Evolutionary conservation across 2,329 filamentous ascomycete genomes (phyloP).

Genomic region (Trichophyton equinum): DNA sequence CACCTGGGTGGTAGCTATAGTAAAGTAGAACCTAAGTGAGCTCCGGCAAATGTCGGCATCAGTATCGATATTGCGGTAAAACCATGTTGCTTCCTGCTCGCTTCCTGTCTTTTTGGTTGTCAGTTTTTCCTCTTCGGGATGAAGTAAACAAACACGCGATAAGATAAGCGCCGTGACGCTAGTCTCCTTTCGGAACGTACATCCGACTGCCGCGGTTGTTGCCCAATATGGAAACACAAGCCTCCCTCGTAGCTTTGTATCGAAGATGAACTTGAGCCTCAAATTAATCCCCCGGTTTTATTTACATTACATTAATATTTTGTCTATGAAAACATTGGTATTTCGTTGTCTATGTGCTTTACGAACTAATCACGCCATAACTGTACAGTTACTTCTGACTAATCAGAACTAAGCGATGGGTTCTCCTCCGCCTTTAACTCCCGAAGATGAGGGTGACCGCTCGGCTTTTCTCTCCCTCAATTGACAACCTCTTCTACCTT

Average conservation of each 20-base stretch:
- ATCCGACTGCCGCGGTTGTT: neutral
- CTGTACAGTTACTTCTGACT: neutral
- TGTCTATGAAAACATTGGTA: neutral
- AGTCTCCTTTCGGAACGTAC: neutral
- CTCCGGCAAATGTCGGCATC: neutral
- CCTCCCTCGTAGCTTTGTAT: neutral
- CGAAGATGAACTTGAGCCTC: neutral
- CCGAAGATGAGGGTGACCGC: neutral
- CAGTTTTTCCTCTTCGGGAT: neutral
- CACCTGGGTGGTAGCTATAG: neutral
- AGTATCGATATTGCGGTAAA: neutral
- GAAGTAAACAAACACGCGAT: constrained; percentile 5
- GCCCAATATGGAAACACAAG: neutral
- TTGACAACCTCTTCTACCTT: neutral
- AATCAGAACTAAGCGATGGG: neutral
- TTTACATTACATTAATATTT: neutral
- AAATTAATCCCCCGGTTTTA: neutral
- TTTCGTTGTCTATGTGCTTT: neutral
- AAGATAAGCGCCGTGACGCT: constrained; percentile 2
- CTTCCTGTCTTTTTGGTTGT: neutral
- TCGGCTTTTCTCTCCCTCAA: neutral
- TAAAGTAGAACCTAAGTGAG: neutral
- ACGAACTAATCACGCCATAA: neutral
- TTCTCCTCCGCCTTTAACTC: neutral
- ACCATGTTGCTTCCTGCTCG: neutral